Base-by-base conservation (phyloP, 2,329 filamentous ascomycete species). In the Phialocephala sp. region DNA sequence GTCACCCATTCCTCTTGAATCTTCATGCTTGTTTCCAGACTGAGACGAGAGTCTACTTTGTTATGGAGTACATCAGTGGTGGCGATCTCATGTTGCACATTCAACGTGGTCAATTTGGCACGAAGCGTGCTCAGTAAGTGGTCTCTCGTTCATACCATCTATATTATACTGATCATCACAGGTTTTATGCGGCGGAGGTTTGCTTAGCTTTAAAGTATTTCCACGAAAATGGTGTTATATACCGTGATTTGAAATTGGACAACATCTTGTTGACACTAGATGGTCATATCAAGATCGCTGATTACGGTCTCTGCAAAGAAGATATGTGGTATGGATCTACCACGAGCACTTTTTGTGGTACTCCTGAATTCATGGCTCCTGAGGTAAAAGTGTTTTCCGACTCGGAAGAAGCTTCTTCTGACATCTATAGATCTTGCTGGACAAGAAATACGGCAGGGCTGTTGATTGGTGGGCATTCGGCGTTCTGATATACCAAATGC, bases 381-480 rank as follows among this genome's bases (percentile, higher is more conserved):
- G 95, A 99, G 84, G 93, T 96, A 84, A 75, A 83, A 75, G 18
- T 54, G 57, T 35, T 50, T 20, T 2, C 35, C 24, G 50, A 41
- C 59, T 55, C 58, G 8, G 6, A n/a, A 41, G 32, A 52, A 35
- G 24, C 15, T 37, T 37, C 43, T 64, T 43, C 79, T 83, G 61
- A 75, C 71, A 68, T 20, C 37, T 8, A 4, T 54, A 96, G 91
- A 99, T 99, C 80, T 83, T 99, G 41, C 84, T 98, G 64, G 95
- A 99, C 78, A 99, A 99, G 84, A 98, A 97, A 77, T 99, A 99
- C 75, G 94, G 94, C 55, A 90, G 95, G 65, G 93, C 95, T 18
- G 95, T 99, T 52, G 95, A 99, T 79, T 99, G 95, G 95, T 99
- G 95, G 95, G 96, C 96, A 8, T 99, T 99, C 79, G 95, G 95